phyloP scores from a whole-genome alignment of 768 basidiomycete species.

The Trametes elegans region DNA sequence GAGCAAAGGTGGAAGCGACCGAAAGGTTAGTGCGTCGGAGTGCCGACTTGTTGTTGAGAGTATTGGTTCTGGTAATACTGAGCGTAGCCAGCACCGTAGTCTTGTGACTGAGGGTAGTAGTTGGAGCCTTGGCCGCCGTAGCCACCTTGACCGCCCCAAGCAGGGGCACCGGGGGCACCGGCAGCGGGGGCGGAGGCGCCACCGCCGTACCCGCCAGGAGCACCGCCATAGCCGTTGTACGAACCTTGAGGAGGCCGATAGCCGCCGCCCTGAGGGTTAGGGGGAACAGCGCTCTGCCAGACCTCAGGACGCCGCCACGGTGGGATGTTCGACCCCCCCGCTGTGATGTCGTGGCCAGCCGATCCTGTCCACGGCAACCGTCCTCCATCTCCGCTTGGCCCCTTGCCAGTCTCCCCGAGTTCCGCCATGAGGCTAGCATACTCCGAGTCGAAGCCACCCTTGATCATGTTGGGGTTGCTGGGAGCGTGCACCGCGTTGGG shows the following conservation, averaged over 20 bases:
- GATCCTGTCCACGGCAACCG: slow-evolving; percentile 66
- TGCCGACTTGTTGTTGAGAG: slow-evolving; percentile 65
- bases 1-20: slow-evolving; percentile 1
- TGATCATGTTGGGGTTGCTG: slow-evolving; percentile 49
- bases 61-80: slow-evolving; percentile 90
- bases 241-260: slow-evolving; percentile 14
- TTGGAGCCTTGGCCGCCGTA: slow-evolving; percentile 28
- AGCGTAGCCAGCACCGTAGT: slow-evolving; percentile 76
- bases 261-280: slow-evolving; percentile 34
- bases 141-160: slow-evolving; percentile 38
- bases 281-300: slow-evolving; percentile 59
- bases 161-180: neutral
- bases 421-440: slow-evolving; percentile 98
- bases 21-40: slow-evolving; percentile 35
- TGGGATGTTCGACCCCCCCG: slow-evolving; percentile 74
- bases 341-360: slow-evolving; percentile 54
- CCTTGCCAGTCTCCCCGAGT: slow-evolving; percentile 79
- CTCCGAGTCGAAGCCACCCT: slow-evolving; percentile 93
- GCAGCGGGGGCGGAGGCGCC: too few relatives aligned
- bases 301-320: slow-evolving; percentile 91
- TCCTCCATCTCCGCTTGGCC: slow-evolving; percentile 50
- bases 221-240: slow-evolving; percentile 20
- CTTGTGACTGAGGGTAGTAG: slow-evolving; percentile 53
- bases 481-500: slow-evolving; percentile 55
- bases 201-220: slow-evolving; percentile 15